Percentiles rank a stretch among this genome's conserved stretches.
Evolutionary conservation across 495 filamentous ascomycete genomes (phyloP).

Genomic region (Penicillium diatomitis): DNA sequence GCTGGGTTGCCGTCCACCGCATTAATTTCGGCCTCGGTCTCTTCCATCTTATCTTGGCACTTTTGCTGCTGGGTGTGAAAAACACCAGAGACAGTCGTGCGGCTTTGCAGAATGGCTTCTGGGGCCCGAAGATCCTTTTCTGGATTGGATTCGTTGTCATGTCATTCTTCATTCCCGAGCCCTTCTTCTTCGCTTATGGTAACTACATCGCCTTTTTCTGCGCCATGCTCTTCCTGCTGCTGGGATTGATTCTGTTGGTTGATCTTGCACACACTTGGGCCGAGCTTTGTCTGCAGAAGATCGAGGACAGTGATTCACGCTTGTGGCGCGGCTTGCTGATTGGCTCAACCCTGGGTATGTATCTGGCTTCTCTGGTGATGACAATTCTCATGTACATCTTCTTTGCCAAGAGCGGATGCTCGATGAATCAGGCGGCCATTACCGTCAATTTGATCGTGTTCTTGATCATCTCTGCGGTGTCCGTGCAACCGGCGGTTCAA

Average conservation of each 20-base stretch:
- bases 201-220: conserved; percentile 84
- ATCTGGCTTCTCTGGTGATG: conserved; percentile 79
- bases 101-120: conserved; percentile 87
- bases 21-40: conserved; percentile 96
- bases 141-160: conserved; percentile 82
- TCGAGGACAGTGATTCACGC: conserved; percentile 78
- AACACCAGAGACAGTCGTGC: conserved; percentile 83
- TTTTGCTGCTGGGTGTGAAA: conserved; percentile 77
- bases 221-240: conserved; percentile 87
- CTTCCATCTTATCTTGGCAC: conserved; percentile 79
- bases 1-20: conserved; percentile 91
- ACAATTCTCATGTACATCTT: conserved; percentile 96
- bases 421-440: conserved; percentile 86
- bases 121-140: conserved; percentile 77
- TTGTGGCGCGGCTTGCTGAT: conserved; percentile 81
- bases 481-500: conserved; percentile 84
- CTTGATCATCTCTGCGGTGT: conserved; percentile 70
- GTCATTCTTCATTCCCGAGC: conserved; percentile 91
- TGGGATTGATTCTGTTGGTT: conserved; percentile 86
- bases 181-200: conserved; percentile 92
- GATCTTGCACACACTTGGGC: conserved; percentile 98
- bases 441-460: conserved; percentile 79
- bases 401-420: conserved; percentile 74
- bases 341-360: conserved; percentile 91
- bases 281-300: conserved; percentile 87